Evolutionary conservation across 352 stramenopile genomes (phyloP), one percentile per base, ranked within the genome.

Genomic region (Phytophthora capsici): DNA sequence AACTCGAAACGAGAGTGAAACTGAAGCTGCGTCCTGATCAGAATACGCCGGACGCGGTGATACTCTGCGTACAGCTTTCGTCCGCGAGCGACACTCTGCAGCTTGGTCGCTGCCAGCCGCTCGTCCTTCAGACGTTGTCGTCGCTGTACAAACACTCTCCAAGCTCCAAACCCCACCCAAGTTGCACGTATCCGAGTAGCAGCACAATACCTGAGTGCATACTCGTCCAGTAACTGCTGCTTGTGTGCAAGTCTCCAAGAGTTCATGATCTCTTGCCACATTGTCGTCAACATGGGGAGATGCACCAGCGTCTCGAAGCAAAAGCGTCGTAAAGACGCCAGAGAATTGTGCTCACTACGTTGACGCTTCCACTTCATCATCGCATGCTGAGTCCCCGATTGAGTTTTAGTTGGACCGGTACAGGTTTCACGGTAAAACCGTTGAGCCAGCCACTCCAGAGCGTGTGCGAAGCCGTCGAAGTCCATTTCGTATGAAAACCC

Each of bases 401-500:
- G 1, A 10, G 17, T 54, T 50, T 56, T 46, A 16, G 25, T 45
- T 6, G 43, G 22, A 37, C 48, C 59, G 0, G 13, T 45, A 34
- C 37, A n/a, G 1, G 26, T 52, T 25, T 44, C 48, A 30, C 17
- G 37, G 52, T 78, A 84, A 13, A 90, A 52, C 3, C 67, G 57
- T 17, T 45, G 26, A 8, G 80, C 77, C 8, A 90, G 70, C 45
- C 57, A 73, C 22, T 77, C 63, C 0, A 90, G 19, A 14, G 83
- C 75, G 10, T 36, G 52, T 1, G 78, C 22, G 32, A 91, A 91
- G 1, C 81, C 79, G 7, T 78, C 75, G 25, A 81, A 82, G 20
- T 76, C 46, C 79, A 91, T 89, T 60, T 88, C 81, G 40, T 87
- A 86, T 23, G 75, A 55, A 4, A 76, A 84, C 0, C 79, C 80